These are phyloP conservation scores for Musa schizocarpa DNA, from an alignment of 176 grass and related monocot species.

Conservation along the genomic window DNA sequence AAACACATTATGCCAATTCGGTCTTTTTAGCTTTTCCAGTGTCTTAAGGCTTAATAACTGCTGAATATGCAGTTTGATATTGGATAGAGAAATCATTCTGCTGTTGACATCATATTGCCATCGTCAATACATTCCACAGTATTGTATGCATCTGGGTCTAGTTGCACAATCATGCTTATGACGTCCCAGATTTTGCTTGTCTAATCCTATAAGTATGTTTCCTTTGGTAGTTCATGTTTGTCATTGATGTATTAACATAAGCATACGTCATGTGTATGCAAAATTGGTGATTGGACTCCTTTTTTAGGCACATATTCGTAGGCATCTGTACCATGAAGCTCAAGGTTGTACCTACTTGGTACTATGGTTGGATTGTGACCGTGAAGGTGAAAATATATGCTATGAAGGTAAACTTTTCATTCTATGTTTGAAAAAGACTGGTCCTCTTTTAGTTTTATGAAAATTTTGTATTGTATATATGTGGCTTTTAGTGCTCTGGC, in stretches of 20 bases:
- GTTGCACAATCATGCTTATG: neutral
- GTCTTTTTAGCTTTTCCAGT: too few relatives aligned
- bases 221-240: neutral
- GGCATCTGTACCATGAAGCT: conserved; percentile 91
- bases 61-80: too few relatives aligned
- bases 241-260: neutral
- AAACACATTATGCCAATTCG: too few relatives aligned
- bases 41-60: too few relatives aligned
- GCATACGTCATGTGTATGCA: conserved; percentile 6
- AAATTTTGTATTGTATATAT: neutral
- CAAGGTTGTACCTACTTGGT: conserved; percentile 68
- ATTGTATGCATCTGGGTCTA: neutral
- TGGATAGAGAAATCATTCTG: neutral
- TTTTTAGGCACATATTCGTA: conserved; percentile 77
- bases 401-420: conserved; percentile 62
- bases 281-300: neutral
- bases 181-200: neutral
- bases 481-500: neutral
- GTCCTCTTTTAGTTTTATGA: neutral
- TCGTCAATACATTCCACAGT: neutral
- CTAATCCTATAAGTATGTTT: neutral
- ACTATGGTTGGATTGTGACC: conserved; percentile 92
- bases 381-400: conserved; percentile 99
- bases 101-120: neutral
- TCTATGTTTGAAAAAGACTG: conserved; percentile 4